These are phyloP conservation scores for Paramecium sexaurelia DNA, from an alignment of 73 alveolate species.

Conservation along the genomic window DNA sequence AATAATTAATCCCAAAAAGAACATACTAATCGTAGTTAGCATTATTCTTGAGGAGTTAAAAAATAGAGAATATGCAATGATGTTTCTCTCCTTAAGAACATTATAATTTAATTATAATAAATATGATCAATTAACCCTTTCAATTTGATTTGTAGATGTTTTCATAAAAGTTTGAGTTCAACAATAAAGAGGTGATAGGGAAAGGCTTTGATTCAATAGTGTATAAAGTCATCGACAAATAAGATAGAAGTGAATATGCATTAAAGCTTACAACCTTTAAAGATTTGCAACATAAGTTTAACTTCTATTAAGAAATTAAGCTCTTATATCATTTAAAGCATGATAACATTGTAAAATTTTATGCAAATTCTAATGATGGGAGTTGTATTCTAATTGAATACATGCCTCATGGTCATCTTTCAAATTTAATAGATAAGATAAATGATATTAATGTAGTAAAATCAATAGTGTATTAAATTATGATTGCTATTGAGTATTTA, in stretches of 20 bases:
- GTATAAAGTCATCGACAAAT: neutral
- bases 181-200: neutral
- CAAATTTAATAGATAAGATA: neutral
- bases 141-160: neutral
- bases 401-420: neutral
- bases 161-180: neutral
- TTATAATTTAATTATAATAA: neutral
- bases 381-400: slow-evolving; percentile 8
- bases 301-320: neutral
- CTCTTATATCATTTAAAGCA: neutral
- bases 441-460: neutral
- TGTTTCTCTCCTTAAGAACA: neutral
- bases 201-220: neutral
- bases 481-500: slow-evolving; percentile 2
- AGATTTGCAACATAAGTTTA: neutral
- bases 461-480: neutral
- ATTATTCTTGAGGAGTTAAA: neutral
- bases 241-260: neutral
- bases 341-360: neutral
- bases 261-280: neutral
- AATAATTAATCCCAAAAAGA: neutral
- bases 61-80: neutral
- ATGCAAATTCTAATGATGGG: neutral
- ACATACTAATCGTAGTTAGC: neutral
- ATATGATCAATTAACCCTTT: neutral